Conservation (phyloP, 768 basidiomycete species). For the Rhizopogon sp. region DNA sequence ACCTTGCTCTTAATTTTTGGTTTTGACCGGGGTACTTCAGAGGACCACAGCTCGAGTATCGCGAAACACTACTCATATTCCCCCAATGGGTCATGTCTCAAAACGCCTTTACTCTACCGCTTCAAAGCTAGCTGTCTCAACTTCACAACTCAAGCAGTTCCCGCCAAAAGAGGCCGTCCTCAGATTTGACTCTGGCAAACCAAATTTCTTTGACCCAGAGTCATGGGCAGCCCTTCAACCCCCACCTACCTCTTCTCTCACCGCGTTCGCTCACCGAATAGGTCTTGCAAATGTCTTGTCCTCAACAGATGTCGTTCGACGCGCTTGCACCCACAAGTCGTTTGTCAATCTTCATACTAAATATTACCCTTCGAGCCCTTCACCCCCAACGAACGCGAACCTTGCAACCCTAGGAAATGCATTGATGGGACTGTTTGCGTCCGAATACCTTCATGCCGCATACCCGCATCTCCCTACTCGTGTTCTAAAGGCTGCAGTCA, state of each 20-base stretch:
- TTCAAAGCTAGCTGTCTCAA: slow-evolving; percentile 50
- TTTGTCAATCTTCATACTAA: slow-evolving; percentile 51
- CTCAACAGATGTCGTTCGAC: slow-evolving; percentile 52
- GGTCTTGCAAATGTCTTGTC: slow-evolving; percentile 58
- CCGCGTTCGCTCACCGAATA: slow-evolving; percentile 73
- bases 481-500: slow-evolving; percentile 86
- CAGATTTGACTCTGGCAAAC: slow-evolving; percentile 25
- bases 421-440: slow-evolving; percentile 83
- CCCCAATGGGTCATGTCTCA: slow-evolving; percentile 55
- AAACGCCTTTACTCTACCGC: slow-evolving; percentile 47
- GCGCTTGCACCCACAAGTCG: slow-evolving; percentile 79
- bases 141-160: slow-evolving; percentile 49
- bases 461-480: slow-evolving; percentile 92
- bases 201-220: slow-evolving; percentile 54
- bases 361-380: slow-evolving; percentile 50
- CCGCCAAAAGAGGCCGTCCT: slow-evolving; percentile 55
- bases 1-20: slow-evolving; percentile 22
- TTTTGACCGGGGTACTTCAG: slow-evolving; percentile 5
- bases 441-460: slow-evolving; percentile 73
- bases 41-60: slow-evolving; percentile 4
- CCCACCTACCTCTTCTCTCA: slow-evolving; percentile 63
- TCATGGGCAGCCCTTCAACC: slow-evolving; percentile 70
- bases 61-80: slow-evolving; percentile 2
- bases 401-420: slow-evolving; percentile 79
- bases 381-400: slow-evolving; percentile 66